Evolutionary conservation across 805 yeast genomes (phyloP), one percentile per base, ranked within the genome.

Genomic region (Nakazawaea populi): DNA sequence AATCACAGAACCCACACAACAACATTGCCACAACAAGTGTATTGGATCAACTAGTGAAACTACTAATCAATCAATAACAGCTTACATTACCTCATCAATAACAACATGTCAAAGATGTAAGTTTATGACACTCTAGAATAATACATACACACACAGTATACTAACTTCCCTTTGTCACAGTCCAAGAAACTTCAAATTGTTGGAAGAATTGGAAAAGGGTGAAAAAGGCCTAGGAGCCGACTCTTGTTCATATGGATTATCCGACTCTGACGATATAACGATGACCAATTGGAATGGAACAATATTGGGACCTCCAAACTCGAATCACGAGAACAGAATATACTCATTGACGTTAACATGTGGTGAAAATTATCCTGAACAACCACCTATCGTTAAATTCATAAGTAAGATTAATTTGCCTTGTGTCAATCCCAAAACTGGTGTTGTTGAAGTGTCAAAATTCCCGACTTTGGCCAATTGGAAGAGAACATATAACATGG

Each of bases 221-320:
- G 99, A 94, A 65, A 94, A 94, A 67, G 99, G 99, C 24, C 74
- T 88, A 45, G 97, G 98, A 24, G 94, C 97, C 29, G 98, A 94
- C 67, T 87, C 96, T 12, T 91, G 96, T 66, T 92, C 98, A 27
- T 89, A 94, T 62, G 99, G 99, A 0, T 76, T 94, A 44, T 83
- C 89, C 28, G 92, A 89, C 60, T 83, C 86, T 55, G 96, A 88
- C 60, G 99, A 94, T 65, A 88, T 91, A 58, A 74, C 90, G 47
- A 89, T 94, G 96, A 87, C 96, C 9, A 70, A 85, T 60, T 94
- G 99, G 99, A 94, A 91, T 69, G 99, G 97, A 10, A 94, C 99
- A 35, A 92, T 94, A 48, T 73, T 94, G 56, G 99, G 99, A 0
- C 99, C 99, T 4, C 99, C 99, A 36, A 67, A 65, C 51, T 65